Evolutionary conservation across 208 protist genomes (phyloP).

Genomic region (Crithidia fasciculata): DNA sequence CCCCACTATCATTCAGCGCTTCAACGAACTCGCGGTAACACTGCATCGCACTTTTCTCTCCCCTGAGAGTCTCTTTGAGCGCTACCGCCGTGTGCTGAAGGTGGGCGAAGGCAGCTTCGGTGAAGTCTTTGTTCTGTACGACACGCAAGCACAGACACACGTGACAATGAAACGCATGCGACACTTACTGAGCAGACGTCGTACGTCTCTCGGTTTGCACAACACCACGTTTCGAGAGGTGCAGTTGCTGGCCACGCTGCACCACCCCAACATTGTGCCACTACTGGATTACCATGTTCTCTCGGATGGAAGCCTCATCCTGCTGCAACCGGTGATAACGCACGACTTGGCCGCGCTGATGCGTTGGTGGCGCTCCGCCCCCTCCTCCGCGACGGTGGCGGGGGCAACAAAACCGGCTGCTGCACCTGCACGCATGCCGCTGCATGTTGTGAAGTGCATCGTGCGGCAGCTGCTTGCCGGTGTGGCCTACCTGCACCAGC

Average conservation of each 20-base stretch:
- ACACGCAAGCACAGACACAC: slow-evolving; percentile 65
- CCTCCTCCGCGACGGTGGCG: slow-evolving; percentile 11
- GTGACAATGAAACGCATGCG: slow-evolving; percentile 89
- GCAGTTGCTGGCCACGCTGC: slow-evolving; percentile 66
- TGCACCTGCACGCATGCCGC: slow-evolving; percentile 53
- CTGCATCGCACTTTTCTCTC: slow-evolving; percentile 8
- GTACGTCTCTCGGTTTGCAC: slow-evolving; percentile 60
- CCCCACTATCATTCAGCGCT: slow-evolving; percentile 23
- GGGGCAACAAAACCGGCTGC: background rate
- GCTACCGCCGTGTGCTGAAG: slow-evolving; percentile 76
- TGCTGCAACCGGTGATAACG: slow-evolving; percentile 78
- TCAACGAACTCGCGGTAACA: slow-evolving; percentile 13
- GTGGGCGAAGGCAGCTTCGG: slow-evolving; percentile 89
- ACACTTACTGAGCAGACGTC: slow-evolving; percentile 58
- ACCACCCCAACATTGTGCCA: slow-evolving; percentile 72
- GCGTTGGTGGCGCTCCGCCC: slow-evolving; percentile 44
- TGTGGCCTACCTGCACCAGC: slow-evolving; percentile 80
- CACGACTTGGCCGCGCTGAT: slow-evolving; percentile 78
- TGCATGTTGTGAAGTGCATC: slow-evolving; percentile 82
- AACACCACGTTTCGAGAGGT: slow-evolving; percentile 82
- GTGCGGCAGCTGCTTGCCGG: slow-evolving; percentile 81
- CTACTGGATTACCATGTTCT: slow-evolving; percentile 79
- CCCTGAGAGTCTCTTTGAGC: slow-evolving; percentile 35
- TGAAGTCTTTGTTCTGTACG: slow-evolving; percentile 86
- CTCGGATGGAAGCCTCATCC: slow-evolving; percentile 62